Base-by-base conservation (phyloP, 305 asterid species). In the Striga hermonthica region DNA sequence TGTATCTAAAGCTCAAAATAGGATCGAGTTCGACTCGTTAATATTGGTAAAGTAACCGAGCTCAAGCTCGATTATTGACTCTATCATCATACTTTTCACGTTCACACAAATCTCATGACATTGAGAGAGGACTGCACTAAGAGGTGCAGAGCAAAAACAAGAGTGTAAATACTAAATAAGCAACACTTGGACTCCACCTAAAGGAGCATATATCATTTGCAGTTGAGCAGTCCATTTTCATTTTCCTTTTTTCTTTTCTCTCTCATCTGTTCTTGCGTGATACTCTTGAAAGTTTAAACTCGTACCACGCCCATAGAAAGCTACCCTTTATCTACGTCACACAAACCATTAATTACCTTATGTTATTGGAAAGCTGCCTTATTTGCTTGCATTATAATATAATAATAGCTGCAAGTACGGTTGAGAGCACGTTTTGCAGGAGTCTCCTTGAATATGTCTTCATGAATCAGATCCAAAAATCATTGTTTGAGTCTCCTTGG, bases 241-340 rank as follows among this genome's bases (percentile, higher is more conserved):
- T 54, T 28, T 31, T n/a, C 15, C 4, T 47, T 47, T 39, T 47
- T 15, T 55, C 64, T 37, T 55, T 63, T 28, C 62, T 15, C 50
- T 0, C 31, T 36, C 39, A 40, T 35, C 36, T 36, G 43, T 45
- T 60, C 34, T 57, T 49, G 55, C 16, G 35, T 55, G 49, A 58
- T 39, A 4, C 40, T 44, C 55, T 39, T 12, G 31, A 68, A 69
- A 59, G 11, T 4, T 31, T 64, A 49, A 34, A 60, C 16, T 69
- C 52, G 36, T n/a, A n/a, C n/a, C n/a, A n/a, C n/a, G 67, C 34
- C 57, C 57, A 15, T n/a, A 1, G 14, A 49, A 56, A 49, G 62
- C 15, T 62, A 11, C 71, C 60, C 65, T 50, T 41, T 38, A 11
- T 71, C 68, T 41, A 56, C 73, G 49, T 68, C 71, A 63, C 71